Percentiles rank a stretch among this genome's conserved stretches.
These are phyloP conservation scores for Saxophila tyrrhenica DNA, from an alignment of 495 filamentous ascomycete species.

Conservation along the genomic window DNA sequence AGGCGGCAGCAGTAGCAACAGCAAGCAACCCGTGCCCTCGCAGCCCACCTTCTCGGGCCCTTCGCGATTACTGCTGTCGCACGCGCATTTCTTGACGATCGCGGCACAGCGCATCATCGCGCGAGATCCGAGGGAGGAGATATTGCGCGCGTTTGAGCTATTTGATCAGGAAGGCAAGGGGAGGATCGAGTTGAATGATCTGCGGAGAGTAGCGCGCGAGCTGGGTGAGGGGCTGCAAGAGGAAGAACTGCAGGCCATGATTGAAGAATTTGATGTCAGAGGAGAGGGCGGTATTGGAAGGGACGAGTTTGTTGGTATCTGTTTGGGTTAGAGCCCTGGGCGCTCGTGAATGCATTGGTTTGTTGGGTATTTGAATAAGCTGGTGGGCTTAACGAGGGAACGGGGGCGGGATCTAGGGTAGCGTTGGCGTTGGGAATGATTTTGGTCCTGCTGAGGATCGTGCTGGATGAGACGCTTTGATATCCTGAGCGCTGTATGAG, in stretches of 20 bases:
- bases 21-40: slow-evolving; percentile 22
- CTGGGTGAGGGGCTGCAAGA: slow-evolving; percentile 84
- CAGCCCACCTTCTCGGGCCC: slow-evolving; percentile 29
- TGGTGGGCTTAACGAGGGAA: background rate
- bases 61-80: slow-evolving; percentile 53
- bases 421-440: background rate
- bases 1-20: background rate
- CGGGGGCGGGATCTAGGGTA: background rate
- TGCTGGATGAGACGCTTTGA: no score
- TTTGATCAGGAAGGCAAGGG: slow-evolving; percentile 77
- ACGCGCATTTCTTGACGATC: slow-evolving; percentile 63
- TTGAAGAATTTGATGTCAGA: slow-evolving; percentile 96
- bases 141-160: slow-evolving; percentile 77
- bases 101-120: slow-evolving; percentile 68
- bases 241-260: slow-evolving; percentile 87
- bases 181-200: slow-evolving; percentile 72
- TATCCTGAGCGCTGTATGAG: no score
- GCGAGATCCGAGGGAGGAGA: slow-evolving; percentile 83
- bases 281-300: slow-evolving; percentile 78
- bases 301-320: slow-evolving; percentile 84
- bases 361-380: background rate
- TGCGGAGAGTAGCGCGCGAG: slow-evolving; percentile 78
- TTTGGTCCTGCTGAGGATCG: background rate
- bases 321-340: slow-evolving; percentile 28
- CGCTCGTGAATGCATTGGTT: background rate